Conservation (phyloP, 2,329 filamentous ascomycete genomes). For the Diaporthe sp. region DNA sequence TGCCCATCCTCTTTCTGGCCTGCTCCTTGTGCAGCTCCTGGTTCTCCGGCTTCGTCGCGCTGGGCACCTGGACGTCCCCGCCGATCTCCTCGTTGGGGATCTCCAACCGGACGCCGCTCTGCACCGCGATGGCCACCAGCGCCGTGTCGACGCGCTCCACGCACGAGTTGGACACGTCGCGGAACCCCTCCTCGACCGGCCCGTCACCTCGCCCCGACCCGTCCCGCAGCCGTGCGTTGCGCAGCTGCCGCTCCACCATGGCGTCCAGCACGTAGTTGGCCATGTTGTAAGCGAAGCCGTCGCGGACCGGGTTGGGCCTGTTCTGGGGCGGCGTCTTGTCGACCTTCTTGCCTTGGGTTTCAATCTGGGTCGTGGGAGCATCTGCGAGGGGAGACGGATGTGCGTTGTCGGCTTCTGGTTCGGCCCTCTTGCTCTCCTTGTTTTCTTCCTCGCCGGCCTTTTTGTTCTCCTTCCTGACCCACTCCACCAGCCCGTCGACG, state of each 20-base stretch:
- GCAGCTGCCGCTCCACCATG: slow-evolving; percentile 61
- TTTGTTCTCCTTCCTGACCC: slow-evolving; percentile 50
- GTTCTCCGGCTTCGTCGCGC: slow-evolving; percentile 30
- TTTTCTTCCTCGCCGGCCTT: slow-evolving; percentile 32
- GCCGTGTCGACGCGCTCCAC: slow-evolving; percentile 37
- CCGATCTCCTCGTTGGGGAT: slow-evolving; percentile 34
- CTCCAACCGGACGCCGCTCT: slow-evolving; percentile 38
- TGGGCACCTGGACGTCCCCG: slow-evolving; percentile 36
- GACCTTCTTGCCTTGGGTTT: not conserved
- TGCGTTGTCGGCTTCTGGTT: slow-evolving; percentile 19
- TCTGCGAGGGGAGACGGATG: not conserved
- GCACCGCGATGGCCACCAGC: slow-evolving; percentile 29
- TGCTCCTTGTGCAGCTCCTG: not conserved
- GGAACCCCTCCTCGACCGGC: slow-evolving; percentile 48
- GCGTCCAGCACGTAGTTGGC: slow-evolving; percentile 53
- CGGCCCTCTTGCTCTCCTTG: not conserved
- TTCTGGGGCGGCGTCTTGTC: not conserved
- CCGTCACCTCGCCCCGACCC: slow-evolving; percentile 54
- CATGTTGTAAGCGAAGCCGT: slow-evolving; percentile 55
- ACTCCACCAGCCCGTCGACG: slow-evolving; percentile 52
- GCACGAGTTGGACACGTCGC: slow-evolving; percentile 57
- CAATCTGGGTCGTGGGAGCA: not conserved
- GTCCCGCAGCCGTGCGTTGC: slow-evolving; percentile 53
- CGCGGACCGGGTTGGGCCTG: slow-evolving; percentile 47
- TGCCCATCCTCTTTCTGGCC: not conserved